A percentile compares a stretch with the other conserved stretches of the same genome.
These are phyloP conservation scores for Bipolaris bicolor DNA, from an alignment of 2,329 filamentous ascomycete species.

Conservation along the genomic window DNA sequence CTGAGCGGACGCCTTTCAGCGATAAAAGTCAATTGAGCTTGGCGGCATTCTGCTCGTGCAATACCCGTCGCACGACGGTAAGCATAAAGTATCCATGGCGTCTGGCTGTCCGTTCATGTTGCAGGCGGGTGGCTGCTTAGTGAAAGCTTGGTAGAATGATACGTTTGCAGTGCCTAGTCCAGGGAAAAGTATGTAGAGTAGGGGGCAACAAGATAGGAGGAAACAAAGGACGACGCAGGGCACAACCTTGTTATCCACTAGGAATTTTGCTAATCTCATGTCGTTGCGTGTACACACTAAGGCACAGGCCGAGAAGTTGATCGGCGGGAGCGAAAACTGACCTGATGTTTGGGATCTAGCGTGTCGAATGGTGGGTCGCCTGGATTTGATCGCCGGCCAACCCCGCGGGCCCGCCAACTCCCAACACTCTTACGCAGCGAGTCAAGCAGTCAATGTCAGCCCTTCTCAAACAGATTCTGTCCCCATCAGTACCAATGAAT, in stretches of 20 bases:
- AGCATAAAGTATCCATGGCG: not conserved
- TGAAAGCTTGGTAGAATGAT: not conserved
- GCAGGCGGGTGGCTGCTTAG: not conserved
- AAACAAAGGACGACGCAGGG: not conserved
- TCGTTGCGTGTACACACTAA: not conserved
- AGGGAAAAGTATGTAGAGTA: not conserved
- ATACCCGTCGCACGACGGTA: not conserved
- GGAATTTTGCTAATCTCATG: not conserved
- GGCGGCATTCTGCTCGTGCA: not conserved
- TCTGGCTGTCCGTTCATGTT: not conserved
- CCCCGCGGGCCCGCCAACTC: slow-evolving; percentile 6
- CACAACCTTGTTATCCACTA: not conserved
- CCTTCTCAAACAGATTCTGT: not conserved
- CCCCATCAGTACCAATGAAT: not conserved
- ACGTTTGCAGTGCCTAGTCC: not conserved
- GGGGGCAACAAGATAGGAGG: not conserved
- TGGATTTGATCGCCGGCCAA: not conserved
- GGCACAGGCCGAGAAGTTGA: not conserved
- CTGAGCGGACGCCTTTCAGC: not conserved
- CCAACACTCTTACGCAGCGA: not conserved
- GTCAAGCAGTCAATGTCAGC: not conserved
- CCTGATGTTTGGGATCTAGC: not conserved
- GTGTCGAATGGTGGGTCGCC: not conserved
- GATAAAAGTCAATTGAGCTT: not conserved
- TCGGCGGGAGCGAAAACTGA: not conserved